phyloP scores from a whole-genome alignment of 441 rosid species.

The Corymbia citriodora region DNA sequence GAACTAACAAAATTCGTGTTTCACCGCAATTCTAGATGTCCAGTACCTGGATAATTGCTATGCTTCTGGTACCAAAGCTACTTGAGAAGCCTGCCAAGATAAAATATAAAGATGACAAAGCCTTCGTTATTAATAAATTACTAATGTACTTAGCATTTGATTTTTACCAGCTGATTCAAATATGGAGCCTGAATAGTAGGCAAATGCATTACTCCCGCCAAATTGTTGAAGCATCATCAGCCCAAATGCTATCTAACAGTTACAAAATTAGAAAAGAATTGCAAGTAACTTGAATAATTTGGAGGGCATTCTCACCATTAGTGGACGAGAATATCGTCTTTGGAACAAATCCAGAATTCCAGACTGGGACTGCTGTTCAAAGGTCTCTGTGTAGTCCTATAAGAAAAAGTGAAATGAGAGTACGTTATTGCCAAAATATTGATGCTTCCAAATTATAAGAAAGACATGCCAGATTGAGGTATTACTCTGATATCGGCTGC shows the following conservation, averaged over 20 bases:
- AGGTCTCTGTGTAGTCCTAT: constrained; percentile 20
- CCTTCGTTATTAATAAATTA: background rate
- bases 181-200: constrained; percentile 32
- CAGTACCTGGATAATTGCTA: constrained; percentile 31
- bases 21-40: background rate
- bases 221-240: constrained; percentile 47
- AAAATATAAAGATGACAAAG: background rate
- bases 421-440: constrained; percentile 17
- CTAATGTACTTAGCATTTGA: background rate
- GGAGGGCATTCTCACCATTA: constrained; percentile 33
- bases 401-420: background rate
- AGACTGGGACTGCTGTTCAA: constrained; percentile 8
- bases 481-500: constrained; percentile 43
- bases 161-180: background rate
- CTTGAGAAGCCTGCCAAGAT: constrained; percentile 30
- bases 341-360: constrained; percentile 34
- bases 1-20: background rate
- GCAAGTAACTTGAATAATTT: background rate
- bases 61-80: constrained; percentile 24
- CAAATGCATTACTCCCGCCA: constrained; percentile 38
- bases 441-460: constrained; percentile 21
- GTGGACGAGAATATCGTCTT: constrained; percentile 37
- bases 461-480: background rate
- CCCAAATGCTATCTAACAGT: constrained; percentile 54
- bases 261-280: background rate